Evolutionary conservation across 176 grass and related monocot genomes (phyloP), one percentile per base, ranked within the genome.

Genomic region (Oryza coarctata): DNA sequence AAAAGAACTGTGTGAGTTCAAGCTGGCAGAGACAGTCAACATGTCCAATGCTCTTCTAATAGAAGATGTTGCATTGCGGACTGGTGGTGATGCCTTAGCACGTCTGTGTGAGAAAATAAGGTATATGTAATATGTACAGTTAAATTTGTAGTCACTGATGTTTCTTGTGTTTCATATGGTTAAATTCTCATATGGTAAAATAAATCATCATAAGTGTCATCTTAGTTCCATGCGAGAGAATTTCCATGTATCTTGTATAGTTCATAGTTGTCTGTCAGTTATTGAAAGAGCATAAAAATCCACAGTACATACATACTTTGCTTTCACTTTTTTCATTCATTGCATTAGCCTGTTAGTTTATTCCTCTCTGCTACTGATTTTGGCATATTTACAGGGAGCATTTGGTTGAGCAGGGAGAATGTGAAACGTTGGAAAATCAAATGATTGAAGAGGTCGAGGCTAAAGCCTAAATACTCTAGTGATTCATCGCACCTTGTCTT

Each of bases 1-100:
- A 63, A 98, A 94, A 81, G 95, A 95, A 67, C 73, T 95, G 45
- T 98, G 95, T 34, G 95, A 95, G 55, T 95, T 98, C 88, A 93
- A 90, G 78, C 92, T 98, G 50, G 90, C 88, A 15, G 90, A 98
- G 84, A 89, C 32, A 38, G 84, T 94, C 27, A 95, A 93, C 43
- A 36, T 88, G 31, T 88, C 86, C 14, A 93, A 98, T 89, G 83
- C 90, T 45, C 62, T 49, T 69, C 58, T 82, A 31, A 98, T 98
- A 65, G 95, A 92, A 65, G 90, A 95, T 58, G 82, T 93, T 55
- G 95, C 92, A 73, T 91, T 90, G 63, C 82, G 93, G 63, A 94
- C 86, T 69, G 90, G 90, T 70, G 88, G 88, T 71, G 95, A 93
- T 95, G 81, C 95, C 72, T 90, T 98, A 82, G 88, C 90, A 55